These are phyloP conservation scores for Cnidoscolus chayamansa DNA, from an alignment of 441 rosid species.

Conservation along the genomic window DNA sequence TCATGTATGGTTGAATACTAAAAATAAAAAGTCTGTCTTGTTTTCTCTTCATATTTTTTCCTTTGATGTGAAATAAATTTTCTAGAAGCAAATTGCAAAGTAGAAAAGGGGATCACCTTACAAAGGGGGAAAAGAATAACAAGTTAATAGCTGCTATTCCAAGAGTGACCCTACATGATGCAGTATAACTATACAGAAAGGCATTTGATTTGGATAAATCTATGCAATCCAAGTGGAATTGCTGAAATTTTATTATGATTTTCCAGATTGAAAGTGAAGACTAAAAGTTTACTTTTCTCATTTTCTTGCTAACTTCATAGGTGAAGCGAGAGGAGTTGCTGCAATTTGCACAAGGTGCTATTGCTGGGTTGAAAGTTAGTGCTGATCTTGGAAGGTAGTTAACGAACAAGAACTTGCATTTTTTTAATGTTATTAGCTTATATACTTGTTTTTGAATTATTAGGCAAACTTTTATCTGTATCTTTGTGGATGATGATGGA, in stretches of 20 bases:
- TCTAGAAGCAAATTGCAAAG: not conserved
- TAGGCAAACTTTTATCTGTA: not conserved
- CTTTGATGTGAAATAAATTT: not conserved
- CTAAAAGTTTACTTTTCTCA: not conserved
- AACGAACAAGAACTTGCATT: constrained; percentile 9
- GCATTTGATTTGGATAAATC: not conserved
- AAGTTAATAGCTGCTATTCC: not conserved
- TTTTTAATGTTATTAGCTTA: not conserved
- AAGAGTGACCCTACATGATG: not conserved
- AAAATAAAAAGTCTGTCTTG: not conserved
- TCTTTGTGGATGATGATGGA: constrained; percentile 10
- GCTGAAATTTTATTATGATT: constrained; percentile 3
- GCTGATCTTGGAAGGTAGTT: constrained; percentile 74
- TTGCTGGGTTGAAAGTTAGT: constrained; percentile 79
- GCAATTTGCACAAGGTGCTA: constrained; percentile 88
- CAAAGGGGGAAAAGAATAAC: not conserved
- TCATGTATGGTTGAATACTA: not conserved
- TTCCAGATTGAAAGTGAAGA: not conserved
- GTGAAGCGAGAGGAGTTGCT: constrained; percentile 97
- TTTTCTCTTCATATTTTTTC: not conserved
- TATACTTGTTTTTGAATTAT: not conserved
- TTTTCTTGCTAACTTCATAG: constrained; percentile 38
- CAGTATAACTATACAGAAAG: not conserved
- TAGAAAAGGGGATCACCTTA: not conserved
- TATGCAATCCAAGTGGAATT: not conserved